A percentile compares a stretch with the other conserved stretches of the same genome.
These are phyloP conservation scores for Haematococcus lacustris DNA, from an alignment of 139 green algal genomes.

Conservation along the genomic window DNA sequence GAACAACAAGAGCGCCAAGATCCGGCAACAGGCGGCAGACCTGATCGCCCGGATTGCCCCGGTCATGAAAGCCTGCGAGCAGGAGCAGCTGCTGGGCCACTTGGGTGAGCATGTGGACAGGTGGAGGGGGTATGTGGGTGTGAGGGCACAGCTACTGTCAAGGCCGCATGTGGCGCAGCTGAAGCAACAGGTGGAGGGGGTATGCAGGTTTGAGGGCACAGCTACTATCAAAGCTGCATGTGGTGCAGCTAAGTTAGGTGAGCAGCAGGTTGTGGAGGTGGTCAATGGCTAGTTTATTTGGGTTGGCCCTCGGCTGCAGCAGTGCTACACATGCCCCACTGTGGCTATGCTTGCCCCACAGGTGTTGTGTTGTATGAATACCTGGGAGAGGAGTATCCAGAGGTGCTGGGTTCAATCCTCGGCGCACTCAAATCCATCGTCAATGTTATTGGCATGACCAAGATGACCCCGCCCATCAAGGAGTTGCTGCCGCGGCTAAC, in stretches of 20 bases:
- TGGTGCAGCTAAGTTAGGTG: too few relatives aligned
- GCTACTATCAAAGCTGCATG: too few relatives aligned
- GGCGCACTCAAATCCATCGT: constrained; percentile 94
- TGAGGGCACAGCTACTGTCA: too few relatives aligned
- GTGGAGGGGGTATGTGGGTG: too few relatives aligned
- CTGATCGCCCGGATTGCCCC: constrained; percentile 89
- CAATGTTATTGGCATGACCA: constrained; percentile 93
- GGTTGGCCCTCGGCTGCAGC: too few relatives aligned
- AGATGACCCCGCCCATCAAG: constrained; percentile 98
- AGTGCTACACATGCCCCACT: too few relatives aligned
- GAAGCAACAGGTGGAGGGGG: too few relatives aligned
- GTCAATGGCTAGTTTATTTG: too few relatives aligned
- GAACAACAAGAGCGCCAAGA: constrained; percentile 96
- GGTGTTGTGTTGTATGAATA: constrained; percentile 96
- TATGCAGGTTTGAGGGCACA: too few relatives aligned
- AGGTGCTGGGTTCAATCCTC: constrained; percentile 96
- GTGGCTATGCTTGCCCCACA: constrained; percentile 9
- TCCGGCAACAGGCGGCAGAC: constrained; percentile 95
- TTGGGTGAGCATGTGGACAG: constrained; percentile 44
- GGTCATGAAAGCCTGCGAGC: constrained; percentile 81
- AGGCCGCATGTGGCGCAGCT: too few relatives aligned
- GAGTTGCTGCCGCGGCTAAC: constrained; percentile 96
- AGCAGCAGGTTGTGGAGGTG: too few relatives aligned
- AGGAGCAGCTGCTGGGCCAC: constrained; percentile 95
- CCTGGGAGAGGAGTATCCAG: constrained; percentile 95